These are phyloP conservation scores for Chlorella ohadii DNA, from an alignment of 139 green algal species.

Conservation along the genomic window DNA sequence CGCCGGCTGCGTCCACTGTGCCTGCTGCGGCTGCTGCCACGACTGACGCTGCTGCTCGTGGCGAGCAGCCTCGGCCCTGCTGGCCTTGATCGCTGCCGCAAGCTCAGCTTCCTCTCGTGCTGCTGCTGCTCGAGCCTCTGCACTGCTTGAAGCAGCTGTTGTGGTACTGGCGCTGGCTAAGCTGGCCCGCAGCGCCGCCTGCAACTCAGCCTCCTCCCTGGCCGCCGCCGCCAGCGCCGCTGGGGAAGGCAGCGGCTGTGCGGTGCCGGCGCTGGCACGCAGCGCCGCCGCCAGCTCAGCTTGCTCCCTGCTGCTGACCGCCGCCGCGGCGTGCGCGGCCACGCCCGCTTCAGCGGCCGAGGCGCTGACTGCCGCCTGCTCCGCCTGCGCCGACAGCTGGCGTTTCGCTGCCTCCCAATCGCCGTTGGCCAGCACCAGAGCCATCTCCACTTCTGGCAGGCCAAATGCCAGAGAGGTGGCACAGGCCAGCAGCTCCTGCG, in stretches of 20 bases:
- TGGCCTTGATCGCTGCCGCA: slow-evolving; percentile 15
- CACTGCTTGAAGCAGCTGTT: too few species aligned
- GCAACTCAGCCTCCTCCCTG: not conserved
- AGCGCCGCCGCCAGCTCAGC: slow-evolving; percentile 16
- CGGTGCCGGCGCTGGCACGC: slow-evolving; percentile 7
- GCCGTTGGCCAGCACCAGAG: not conserved
- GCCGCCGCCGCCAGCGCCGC: slow-evolving; percentile 1
- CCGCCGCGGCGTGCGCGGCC: not conserved
- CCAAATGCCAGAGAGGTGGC: not conserved
- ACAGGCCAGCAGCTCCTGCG: slow-evolving; percentile 24
- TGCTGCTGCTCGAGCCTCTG: not conserved
- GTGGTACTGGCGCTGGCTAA: too few species aligned
- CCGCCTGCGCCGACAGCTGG: slow-evolving; percentile 14
- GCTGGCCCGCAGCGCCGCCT: not conserved
- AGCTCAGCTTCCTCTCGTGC: slow-evolving; percentile 10
- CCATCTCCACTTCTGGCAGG: slow-evolving; percentile 4
- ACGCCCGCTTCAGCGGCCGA: not conserved
- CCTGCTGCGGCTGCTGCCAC: not conserved
- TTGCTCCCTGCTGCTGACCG: not conserved
- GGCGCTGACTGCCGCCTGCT: not conserved
- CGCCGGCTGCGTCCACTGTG: not conserved
- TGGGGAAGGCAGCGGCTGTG: not conserved
- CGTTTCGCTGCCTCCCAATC: not conserved
- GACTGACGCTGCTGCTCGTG: not conserved
- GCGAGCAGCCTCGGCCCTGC: slow-evolving; percentile 14